phyloP scores from a whole-genome alignment of 441 rosid species.

The Capsella rubella region DNA sequence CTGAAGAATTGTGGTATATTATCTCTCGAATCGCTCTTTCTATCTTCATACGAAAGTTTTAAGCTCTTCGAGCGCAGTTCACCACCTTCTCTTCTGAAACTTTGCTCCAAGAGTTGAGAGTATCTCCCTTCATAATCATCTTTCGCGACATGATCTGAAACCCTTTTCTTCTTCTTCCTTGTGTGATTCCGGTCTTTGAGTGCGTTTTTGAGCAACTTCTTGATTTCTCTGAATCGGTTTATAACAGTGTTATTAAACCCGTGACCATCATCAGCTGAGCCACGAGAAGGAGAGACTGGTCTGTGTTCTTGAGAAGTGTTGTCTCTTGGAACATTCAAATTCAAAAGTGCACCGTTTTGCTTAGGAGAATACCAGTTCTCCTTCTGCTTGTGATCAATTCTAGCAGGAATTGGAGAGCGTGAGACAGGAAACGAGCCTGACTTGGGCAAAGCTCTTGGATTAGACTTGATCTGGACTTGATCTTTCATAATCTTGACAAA shows the following conservation, averaged over 20 bases:
- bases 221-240: slow-evolving; percentile 58
- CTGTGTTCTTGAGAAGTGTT: slow-evolving; percentile 37
- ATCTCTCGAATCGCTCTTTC: slow-evolving; percentile 39
- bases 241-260: slow-evolving; percentile 58
- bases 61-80: slow-evolving; percentile 68
- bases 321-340: slow-evolving; percentile 38
- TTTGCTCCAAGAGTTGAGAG: slow-evolving; percentile 57
- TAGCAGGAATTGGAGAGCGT: slow-evolving; percentile 54
- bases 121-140: slow-evolving; percentile 65
- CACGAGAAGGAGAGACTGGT: slow-evolving; percentile 44
- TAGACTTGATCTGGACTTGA: slow-evolving; percentile 46
- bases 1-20: slow-evolving; percentile 55
- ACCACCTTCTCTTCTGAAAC: slow-evolving; percentile 46
- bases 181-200: slow-evolving; percentile 55
- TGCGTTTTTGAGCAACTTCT: slow-evolving; percentile 65
- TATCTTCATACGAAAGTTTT: slow-evolving; percentile 60
- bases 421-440: slow-evolving; percentile 84
- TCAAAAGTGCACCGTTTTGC: slow-evolving; percentile 41
- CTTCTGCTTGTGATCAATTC: slow-evolving; percentile 70
- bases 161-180: slow-evolving; percentile 40
- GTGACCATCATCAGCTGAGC: slow-evolving; percentile 45
- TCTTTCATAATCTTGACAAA: slow-evolving; percentile 58
- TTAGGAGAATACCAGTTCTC: slow-evolving; percentile 71
- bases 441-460: slow-evolving; percentile 55
- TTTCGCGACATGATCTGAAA: slow-evolving; percentile 23